Evolutionary conservation across 768 basidiomycete genomes (phyloP).

Genomic region (Panellus pusillus): DNA sequence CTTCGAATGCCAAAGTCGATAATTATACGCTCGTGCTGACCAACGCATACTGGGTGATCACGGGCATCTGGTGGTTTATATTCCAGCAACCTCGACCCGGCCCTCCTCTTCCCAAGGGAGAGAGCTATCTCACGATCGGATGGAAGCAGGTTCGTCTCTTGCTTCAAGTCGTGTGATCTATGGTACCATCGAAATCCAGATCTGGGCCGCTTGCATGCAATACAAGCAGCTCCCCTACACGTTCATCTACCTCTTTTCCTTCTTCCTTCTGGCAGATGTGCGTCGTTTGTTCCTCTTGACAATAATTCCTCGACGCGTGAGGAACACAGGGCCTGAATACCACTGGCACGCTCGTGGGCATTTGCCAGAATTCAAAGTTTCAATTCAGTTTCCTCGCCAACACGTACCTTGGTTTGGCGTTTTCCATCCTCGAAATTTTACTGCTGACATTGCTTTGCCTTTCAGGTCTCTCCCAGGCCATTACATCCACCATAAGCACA

Average conservation of each 20-base stretch:
- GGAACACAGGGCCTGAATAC: conserved; percentile 72
- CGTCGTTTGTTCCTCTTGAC: conserved; percentile 21
- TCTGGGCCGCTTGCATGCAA: conserved; percentile 74
- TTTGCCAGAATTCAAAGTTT: conserved; percentile 83
- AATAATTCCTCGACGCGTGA: background rate
- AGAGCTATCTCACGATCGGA: conserved; percentile 77
- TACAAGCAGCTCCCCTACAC: conserved; percentile 80
- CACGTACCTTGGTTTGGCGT: conserved; percentile 28
- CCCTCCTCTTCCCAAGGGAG: conserved; percentile 72
- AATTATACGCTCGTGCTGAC: conserved; percentile 77
- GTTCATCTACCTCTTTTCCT: conserved; percentile 74
- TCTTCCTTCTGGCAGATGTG: conserved; percentile 80
- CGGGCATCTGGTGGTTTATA: conserved; percentile 89
- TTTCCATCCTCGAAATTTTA: background rate
- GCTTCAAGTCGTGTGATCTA: background rate
- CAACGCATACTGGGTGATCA: conserved; percentile 74
- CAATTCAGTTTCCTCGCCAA: conserved; percentile 78
- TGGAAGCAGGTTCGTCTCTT: conserved; percentile 70
- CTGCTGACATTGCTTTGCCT: conserved; percentile 46
- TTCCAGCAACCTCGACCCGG: conserved; percentile 86
- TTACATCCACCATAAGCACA: conserved; percentile 71
- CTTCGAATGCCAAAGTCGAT: conserved; percentile 59
- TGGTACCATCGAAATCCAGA: conserved; percentile 38
- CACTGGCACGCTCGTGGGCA: conserved; percentile 69
- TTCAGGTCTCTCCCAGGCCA: conserved; percentile 73